phyloP scores from a whole-genome alignment of 2,329 filamentous ascomycete species.

The Septoria petroselini region DNA sequence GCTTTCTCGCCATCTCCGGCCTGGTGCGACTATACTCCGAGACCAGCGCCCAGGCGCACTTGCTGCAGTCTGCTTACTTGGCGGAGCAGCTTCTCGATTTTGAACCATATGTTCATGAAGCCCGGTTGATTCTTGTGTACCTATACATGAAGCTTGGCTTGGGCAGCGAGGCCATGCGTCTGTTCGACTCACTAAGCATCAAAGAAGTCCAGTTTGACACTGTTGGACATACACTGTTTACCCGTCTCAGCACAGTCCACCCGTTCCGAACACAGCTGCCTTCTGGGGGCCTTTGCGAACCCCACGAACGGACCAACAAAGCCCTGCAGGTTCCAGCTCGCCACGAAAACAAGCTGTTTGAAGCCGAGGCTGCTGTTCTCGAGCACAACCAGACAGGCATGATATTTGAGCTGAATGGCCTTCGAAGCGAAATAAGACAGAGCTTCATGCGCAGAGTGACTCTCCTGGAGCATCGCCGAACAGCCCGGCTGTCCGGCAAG shows the following conservation, averaged over 20 bases:
- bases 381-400: slow-evolving; percentile 37
- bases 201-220: slow-evolving; percentile 41
- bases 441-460: slow-evolving; percentile 35
- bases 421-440: slow-evolving; percentile 32
- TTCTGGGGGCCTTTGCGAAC: slow-evolving; percentile 28
- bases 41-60: slow-evolving; percentile 20
- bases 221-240: slow-evolving; percentile 37
- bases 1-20: slow-evolving; percentile 37
- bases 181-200: slow-evolving; percentile 36
- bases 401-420: slow-evolving; percentile 38
- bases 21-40: slow-evolving; percentile 32
- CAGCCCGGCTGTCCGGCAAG: slow-evolving; percentile 33
- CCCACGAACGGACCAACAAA: slow-evolving; percentile 30
- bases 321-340: slow-evolving; percentile 34
- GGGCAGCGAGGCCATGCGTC: slow-evolving; percentile 32
- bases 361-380: slow-evolving; percentile 34
- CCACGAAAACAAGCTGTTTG: slow-evolving; percentile 36
- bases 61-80: slow-evolving; percentile 35
- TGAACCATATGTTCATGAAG: slow-evolving; percentile 35
- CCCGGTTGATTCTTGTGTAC: slow-evolving; percentile 37
- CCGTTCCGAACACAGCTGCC: slow-evolving; percentile 29
- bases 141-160: slow-evolving; percentile 38
- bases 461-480: slow-evolving; percentile 36
- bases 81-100: slow-evolving; percentile 32
- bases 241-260: slow-evolving; percentile 34